phyloP scores from a whole-genome alignment of 805 yeast genomes.

The Soucietia sequanensis region DNA sequence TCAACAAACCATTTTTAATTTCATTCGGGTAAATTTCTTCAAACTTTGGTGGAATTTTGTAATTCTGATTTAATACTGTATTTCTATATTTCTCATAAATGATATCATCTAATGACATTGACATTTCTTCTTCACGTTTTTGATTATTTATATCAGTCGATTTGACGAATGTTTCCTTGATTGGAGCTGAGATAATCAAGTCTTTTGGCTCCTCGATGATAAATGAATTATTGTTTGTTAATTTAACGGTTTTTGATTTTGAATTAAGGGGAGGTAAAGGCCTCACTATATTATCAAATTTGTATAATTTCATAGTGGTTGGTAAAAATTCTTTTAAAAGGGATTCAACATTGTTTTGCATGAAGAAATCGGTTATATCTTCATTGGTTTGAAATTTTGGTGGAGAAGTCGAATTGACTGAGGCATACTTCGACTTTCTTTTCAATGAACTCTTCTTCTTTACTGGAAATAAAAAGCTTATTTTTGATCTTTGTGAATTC shows the following conservation, averaged over 20 bases:
- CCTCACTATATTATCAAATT: conserved; percentile 15
- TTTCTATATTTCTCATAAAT: conserved; percentile 27
- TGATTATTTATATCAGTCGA: no score
- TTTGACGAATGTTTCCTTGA: conserved; percentile 13
- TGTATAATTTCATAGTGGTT: conserved; percentile 21
- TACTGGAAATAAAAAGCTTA: conserved; percentile 32
- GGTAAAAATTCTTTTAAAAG: conserved; percentile 32
- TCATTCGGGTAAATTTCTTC: conserved; percentile 30
- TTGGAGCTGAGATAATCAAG: conserved; percentile 13
- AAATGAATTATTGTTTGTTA: conserved; percentile 7
- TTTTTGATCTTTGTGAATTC: conserved; percentile 3
- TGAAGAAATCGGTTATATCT: conserved; percentile 21
- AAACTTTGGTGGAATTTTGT: conserved; percentile 23
- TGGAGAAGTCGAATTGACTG: conserved; percentile 9
- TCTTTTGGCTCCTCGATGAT: conserved; percentile 1
- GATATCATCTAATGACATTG: conserved; percentile 7
- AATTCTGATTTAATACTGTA: conserved; percentile 21
- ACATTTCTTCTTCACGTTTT: not conserved
- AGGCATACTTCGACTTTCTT: conserved; percentile 15
- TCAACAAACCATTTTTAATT: conserved; percentile 17
- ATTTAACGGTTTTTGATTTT: conserved; percentile 1
- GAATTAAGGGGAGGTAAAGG: conserved; percentile 12
- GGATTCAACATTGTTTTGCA: conserved; percentile 14
- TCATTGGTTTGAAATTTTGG: conserved; percentile 18
- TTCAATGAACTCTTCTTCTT: conserved; percentile 33